Evolutionary conservation across 768 basidiomycete genomes (phyloP).

Genomic region (Boletus bicolor): DNA sequence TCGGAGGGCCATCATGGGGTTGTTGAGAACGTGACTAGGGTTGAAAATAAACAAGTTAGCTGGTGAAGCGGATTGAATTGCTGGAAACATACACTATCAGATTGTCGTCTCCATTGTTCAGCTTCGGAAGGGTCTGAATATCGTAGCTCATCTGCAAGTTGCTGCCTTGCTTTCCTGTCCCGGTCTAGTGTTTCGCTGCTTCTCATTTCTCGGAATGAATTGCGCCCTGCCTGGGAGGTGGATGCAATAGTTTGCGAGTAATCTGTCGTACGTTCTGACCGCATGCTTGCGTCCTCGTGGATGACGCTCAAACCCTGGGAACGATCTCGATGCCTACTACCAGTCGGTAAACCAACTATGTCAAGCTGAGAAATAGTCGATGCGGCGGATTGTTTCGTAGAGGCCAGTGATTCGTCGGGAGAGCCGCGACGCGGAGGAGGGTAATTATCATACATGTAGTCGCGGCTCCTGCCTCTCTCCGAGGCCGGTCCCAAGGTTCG

Average conservation of each 20-base stretch:
- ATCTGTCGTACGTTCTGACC: conserved; percentile 24
- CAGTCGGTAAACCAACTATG: conserved; percentile 26
- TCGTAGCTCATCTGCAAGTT: conserved; percentile 34
- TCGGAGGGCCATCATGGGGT: conserved; percentile 7
- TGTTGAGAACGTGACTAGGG: conserved; percentile 20
- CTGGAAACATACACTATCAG: conserved; percentile 16
- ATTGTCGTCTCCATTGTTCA: conserved; percentile 32
- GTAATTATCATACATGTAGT: conserved; percentile 24
- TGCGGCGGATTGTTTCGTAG: conserved; percentile 26
- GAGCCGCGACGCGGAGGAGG: conserved; percentile 22
- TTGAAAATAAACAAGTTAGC: not conserved
- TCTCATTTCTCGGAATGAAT: conserved; percentile 11
- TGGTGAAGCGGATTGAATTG: not conserved
- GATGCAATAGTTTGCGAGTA: conserved; percentile 23
- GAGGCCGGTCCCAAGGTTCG: conserved; percentile 15
- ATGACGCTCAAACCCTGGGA: conserved; percentile 28
- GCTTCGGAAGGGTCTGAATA: conserved; percentile 32
- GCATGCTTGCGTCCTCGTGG: conserved; percentile 30
- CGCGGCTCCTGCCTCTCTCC: conserved; percentile 22
- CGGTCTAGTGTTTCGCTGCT: conserved; percentile 17
- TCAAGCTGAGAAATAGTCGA: conserved; percentile 35
- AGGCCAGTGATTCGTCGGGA: conserved; percentile 30
- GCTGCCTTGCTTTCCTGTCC: conserved; percentile 25
- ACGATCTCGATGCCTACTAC: conserved; percentile 21
- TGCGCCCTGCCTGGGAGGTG: conserved; percentile 17